Evolutionary conservation across 331 rosid species (phyloP), one percentile per base, ranked within the genome.

Genomic region (Spiraea crenata): DNA sequence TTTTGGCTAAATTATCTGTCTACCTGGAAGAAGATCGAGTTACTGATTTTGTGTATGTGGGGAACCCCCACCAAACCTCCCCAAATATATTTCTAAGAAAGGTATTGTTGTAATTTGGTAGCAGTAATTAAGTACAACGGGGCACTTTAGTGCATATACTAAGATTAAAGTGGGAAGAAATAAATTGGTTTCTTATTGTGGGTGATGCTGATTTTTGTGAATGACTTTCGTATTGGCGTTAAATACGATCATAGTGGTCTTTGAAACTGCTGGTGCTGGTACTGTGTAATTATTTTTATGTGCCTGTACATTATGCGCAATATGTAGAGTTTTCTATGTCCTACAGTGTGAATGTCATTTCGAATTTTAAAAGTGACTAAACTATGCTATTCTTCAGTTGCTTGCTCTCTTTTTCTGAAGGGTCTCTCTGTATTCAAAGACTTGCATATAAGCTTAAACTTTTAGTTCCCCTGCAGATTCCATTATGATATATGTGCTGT

Each of bases 401-500:
- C 47, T 40, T 25, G 31, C 31, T 1, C 31, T 25, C 31, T 48
- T 64, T 41, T 8, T 57, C 19, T 0, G 9, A 40, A 39, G 60
- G 52, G 8, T 65, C 37, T 63, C 19, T 70, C 7, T 37, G 51
- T 54, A 34, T 39, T 65, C 55, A 34, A 65, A 6, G 37, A 61
- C 31, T 59, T 60, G 50, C 67, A 44, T 41, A 55, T 65, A 71
- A 63, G 11, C 16, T 45, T 38, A 60, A 48, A 49, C 20, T 55
- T 15, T 72, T 57, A 59, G 48, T 46, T 63, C 70, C 70, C n/a
- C 65, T 71, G 56, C 19, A 71, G 35, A 42, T 73, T 69, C 76
- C 67, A 62, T 63, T 86, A 15, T 77, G 62, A 58, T 35, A 12
- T 58, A 52, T 65, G 50, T 45, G 60, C 73, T 80, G 50, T 65